Evolutionary conservation across 495 filamentous ascomycete genomes (phyloP), one percentile per base, ranked within the genome.

Genomic region (Pyronema omphalodes): DNA sequence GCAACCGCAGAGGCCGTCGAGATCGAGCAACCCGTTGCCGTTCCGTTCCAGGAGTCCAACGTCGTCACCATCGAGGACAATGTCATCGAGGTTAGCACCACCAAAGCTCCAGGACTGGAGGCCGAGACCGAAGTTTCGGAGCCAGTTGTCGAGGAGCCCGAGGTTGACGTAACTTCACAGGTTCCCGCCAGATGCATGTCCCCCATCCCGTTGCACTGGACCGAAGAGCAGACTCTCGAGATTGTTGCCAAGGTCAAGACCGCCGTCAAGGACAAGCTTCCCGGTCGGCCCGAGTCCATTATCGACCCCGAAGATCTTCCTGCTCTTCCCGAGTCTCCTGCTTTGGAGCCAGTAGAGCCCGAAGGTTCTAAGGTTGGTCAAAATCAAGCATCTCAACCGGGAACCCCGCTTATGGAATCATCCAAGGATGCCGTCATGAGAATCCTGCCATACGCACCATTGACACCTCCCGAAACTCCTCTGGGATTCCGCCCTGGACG

Each of bases 391-490:
- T 50, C 47, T n/a, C 7, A 1, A 11, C 47, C 47, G 7, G 29
- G 47, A 11, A 50, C 47, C 36, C 47, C 47, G 12, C 11, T 36
- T 12, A 47, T 47, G 44, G 44, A 47, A 15, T 9, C 12, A n/a
- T 15, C 9, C 11, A 41, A 41, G 12, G 29, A 50, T 6, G 47
- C 11, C 9, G 11, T 34, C 17, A 40, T 52, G 36, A 52, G 23
- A 37, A 41, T 52, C 15, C 9, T 52, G 39, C 50, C 50, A 23
- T 52, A 17, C 34, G 41, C 41, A 17, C 50, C 50, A 17, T n/a
- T 52, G 9, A 52, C 50, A 3, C 50, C 50, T 41, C 50, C 50
- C 14, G 50, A 40, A n/a, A 52, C 50, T 18, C 50, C 50, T n/a
- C n/a, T 52, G 12, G 7, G 12, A 35, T 15, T 40, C 34, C 35